Evolutionary conservation across 495 filamentous ascomycete genomes (phyloP), one percentile per base, ranked within the genome.

Genomic region (Xylaria cubensis): DNA sequence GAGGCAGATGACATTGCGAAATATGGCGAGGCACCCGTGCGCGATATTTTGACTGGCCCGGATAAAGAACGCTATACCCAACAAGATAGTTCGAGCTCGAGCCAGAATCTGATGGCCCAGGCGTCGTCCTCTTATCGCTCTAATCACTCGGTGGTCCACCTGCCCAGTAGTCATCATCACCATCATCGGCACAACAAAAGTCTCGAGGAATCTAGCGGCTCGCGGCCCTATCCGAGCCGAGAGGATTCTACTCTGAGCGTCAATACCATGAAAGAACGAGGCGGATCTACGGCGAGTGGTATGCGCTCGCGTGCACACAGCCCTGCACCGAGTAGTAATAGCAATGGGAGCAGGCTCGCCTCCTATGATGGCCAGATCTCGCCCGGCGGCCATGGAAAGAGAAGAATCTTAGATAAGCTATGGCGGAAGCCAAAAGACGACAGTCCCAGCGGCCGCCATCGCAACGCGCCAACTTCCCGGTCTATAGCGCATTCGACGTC

Each of bases 21-120:
- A 67, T 93, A 91, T 78, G 93, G 94, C 32, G 92, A 95, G 79
- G 93, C 94, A 21, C 94, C 93, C 24, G 90, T 97, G 39, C 88
- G 92, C 63, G 86, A 92, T 74, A 87, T 87, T 46, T 92, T 93
- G 64, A 90, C 88, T 34, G 90, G 89, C 1, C 89, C 88, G 10
- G 92, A 94, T 78, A 87, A 86, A 64, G 87, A 91, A n/a, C 91
- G 91, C 44, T 90, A 86, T 78, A 80, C 81, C 36, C 83, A 78
- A 72, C 70, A 72, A 39, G 70, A 72, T 39, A 72, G 51, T 42
- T 46, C 70, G 50, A 67, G 48, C 63, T 65, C 50, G 21, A 61
- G 63, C 63, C 63, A 66, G 41, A 69, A 69, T 26, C 26, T 69
- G 19, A 51, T 75, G 65, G 73, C 73, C 61, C 84, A 81, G 56